Percentiles rank a stretch among this genome's conserved stretches.
phyloP scores from a whole-genome alignment of 2,329 filamentous ascomycete genomes.

The Aspergillus eucalypticola region DNA sequence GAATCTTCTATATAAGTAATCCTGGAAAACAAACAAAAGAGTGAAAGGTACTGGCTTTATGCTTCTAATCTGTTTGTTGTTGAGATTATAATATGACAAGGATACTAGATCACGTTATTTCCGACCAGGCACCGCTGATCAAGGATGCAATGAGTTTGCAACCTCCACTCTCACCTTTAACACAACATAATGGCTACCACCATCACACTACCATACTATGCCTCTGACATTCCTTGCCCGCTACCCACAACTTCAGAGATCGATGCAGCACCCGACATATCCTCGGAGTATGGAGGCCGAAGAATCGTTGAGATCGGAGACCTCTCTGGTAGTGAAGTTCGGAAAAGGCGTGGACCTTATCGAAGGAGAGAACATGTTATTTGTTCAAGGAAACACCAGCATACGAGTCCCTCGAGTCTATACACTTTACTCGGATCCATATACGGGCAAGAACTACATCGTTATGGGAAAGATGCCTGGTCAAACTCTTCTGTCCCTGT shows the following conservation, averaged over 20 bases:
- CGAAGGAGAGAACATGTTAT: constrained; percentile 38
- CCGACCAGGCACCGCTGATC: too few relatives aligned
- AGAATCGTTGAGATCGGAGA: constrained; percentile 11
- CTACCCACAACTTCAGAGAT: constrained; percentile 1
- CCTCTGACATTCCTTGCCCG: constrained; percentile 1
- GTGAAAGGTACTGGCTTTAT: too few relatives aligned
- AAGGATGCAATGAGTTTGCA: too few relatives aligned
- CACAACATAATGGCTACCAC: not conserved
- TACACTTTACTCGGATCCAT: constrained; percentile 29
- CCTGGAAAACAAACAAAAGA: too few relatives aligned
- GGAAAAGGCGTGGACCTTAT: constrained; percentile 26
- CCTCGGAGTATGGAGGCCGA: not conserved
- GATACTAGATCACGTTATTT: too few relatives aligned
- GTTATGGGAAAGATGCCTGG: constrained; percentile 35
- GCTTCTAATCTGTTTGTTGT: too few relatives aligned
- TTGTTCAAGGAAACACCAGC: constrained; percentile 26
- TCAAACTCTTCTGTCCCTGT: too few relatives aligned
- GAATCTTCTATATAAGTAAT: too few relatives aligned
- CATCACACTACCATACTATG: not conserved
- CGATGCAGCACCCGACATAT: constrained; percentile 2
- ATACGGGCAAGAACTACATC: constrained; percentile 29
- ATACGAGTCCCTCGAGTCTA: constrained; percentile 35
- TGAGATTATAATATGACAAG: too few relatives aligned
- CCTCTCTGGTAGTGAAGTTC: constrained; percentile 18
- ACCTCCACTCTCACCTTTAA: too few relatives aligned